phyloP scores from a whole-genome alignment of 148 eudicot species.

The Camellia japonica region DNA sequence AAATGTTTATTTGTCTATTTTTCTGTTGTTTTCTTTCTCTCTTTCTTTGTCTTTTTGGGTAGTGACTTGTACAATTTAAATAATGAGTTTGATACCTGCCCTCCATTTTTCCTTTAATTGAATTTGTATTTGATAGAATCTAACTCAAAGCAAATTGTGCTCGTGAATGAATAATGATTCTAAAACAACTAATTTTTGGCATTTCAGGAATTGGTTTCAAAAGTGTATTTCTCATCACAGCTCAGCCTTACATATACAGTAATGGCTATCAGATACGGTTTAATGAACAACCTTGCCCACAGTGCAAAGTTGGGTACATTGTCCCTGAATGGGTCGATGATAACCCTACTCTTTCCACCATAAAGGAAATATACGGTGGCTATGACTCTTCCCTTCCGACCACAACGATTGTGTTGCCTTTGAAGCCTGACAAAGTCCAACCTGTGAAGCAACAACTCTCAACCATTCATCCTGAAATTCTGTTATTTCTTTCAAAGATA shows the following conservation, averaged over 20 bases:
- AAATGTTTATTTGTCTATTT: too few relatives aligned
- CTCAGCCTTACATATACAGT: slow-evolving; percentile 61
- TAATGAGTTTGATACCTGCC: too few relatives aligned
- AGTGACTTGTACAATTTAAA: too few relatives aligned
- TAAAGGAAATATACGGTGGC: slow-evolving; percentile 45
- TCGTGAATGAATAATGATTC: not conserved
- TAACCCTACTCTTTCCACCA: slow-evolving; percentile 44
- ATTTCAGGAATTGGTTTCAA: slow-evolving; percentile 68
- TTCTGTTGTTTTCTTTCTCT: too few relatives aligned
- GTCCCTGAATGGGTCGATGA: slow-evolving; percentile 78
- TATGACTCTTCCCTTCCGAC: slow-evolving; percentile 40
- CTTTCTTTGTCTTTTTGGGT: too few relatives aligned
- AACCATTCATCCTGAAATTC: slow-evolving; percentile 67
- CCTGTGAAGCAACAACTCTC: slow-evolving; percentile 67
- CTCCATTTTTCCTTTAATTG: too few relatives aligned
- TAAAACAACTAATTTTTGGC: not conserved
- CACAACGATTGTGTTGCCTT: slow-evolving; percentile 60
- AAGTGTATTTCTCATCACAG: slow-evolving; percentile 64
- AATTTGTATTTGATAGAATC: too few relatives aligned
- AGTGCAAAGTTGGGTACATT: slow-evolving; percentile 60
- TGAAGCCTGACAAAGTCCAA: slow-evolving; percentile 57
- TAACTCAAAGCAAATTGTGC: too few relatives aligned
- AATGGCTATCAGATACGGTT: slow-evolving; percentile 69
- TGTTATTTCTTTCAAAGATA: slow-evolving; percentile 64
- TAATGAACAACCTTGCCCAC: slow-evolving; percentile 53